Evolutionary conservation across 257 asterid genomes (phyloP).

Genomic region (Datura wrightii): DNA sequence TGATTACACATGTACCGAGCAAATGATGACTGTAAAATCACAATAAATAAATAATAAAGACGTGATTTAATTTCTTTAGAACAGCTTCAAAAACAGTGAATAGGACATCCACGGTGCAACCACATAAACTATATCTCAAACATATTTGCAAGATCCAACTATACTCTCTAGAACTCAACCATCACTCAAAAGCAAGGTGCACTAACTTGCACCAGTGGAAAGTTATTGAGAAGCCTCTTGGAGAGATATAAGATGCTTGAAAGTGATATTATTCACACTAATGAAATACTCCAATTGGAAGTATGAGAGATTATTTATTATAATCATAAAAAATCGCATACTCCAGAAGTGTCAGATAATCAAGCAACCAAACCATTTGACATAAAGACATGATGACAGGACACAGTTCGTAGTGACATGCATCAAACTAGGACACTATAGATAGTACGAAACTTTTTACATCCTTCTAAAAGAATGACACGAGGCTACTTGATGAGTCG

Average conservation of each 20-base stretch:
- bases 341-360: background rate
- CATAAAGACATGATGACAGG: background rate
- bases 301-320: background rate
- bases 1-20: constrained; percentile 97
- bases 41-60: background rate
- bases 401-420: background rate
- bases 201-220: background rate
- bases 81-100: constrained; percentile 4
- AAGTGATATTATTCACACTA: background rate
- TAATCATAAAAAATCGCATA: background rate
- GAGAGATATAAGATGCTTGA: background rate
- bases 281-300: background rate
- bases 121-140: background rate
- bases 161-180: background rate
- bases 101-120: background rate
- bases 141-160: background rate
- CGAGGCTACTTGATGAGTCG: background rate
- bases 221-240: background rate
- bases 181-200: background rate
- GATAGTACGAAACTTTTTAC: background rate
- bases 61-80: background rate
- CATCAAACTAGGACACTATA: background rate
- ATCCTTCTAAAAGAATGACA: background rate
- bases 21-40: constrained; percentile 79
- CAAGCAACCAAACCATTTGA: constrained; percentile 1